Evolutionary conservation across 192 early-diverging fungal species (phyloP), one percentile per base, ranked within the genome.

Genomic region (Coemansia sp.): DNA sequence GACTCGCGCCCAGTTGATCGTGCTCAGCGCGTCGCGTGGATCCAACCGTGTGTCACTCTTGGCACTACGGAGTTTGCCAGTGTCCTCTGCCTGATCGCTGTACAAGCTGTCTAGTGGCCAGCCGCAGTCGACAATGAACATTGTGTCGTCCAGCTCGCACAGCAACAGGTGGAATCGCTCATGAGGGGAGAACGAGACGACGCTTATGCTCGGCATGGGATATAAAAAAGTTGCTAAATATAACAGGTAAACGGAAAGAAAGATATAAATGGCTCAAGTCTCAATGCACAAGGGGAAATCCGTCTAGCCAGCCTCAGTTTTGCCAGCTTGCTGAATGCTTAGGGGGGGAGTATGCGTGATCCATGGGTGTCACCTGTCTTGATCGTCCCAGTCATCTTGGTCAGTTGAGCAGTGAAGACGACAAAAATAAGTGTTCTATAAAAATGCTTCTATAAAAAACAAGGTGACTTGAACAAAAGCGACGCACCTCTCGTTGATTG

Each of bases 1-100:
- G 15, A 96, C 88, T 0, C 79, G 79, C 54, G 82, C 85, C 72
- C 90, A 85, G 79, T 91, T 89, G 13, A 93, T 76, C 15, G 87
- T 77, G 64, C 79, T 72, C 60, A 86, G 52, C 20, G 74, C 82
- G 22, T 73, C 70, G 55, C 75, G 73, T 31, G 78, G 75, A 24
- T 74, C 74, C 29, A 60, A 36, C 18, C 57, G 29, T 31, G 57
- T 60, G 57, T 34, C 57, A 18, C 33, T 60, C 29, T 60, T 60
- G 22, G 42, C 72, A 0, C 61, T 51, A 29, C 54, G 60, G 18
- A 22, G 57, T 51, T 80, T 79, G 65, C 65, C 67, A 6, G 16
- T 64, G 64, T 63, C 47, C 15, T 65, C 13, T 11, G 49, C 16
- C 29, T 67, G 60, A 18, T 57, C 63, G 44, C 34, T 62, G 51